Conservation (phyloP, 805 yeast species). For the Metschnikowia vanudenii region DNA sequence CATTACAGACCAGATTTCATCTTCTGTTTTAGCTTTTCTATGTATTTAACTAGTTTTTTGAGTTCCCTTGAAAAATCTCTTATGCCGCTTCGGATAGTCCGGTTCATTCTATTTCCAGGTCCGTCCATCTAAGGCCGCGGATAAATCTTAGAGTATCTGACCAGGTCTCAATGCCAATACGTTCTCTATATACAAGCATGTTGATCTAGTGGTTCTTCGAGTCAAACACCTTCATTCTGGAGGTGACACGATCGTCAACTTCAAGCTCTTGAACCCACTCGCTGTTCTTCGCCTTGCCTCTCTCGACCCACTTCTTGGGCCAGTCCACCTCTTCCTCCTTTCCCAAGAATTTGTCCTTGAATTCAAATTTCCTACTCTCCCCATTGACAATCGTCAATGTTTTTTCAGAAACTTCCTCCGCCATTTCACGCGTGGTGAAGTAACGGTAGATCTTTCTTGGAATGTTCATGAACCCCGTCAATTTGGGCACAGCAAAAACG, state of each 20-base stretch:
- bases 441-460: constrained; percentile 77
- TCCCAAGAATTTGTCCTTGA: constrained; percentile 36
- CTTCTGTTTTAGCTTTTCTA: no score
- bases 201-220: neutral
- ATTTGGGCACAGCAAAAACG: constrained; percentile 72
- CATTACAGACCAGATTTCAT: no score
- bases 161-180: neutral
- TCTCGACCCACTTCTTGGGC: constrained; percentile 64
- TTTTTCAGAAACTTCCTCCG: constrained; percentile 58
- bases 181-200: neutral
- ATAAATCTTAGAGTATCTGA: no score
- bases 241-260: constrained; percentile 65
- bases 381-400: constrained; percentile 54
- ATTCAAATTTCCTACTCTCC: constrained; percentile 53
- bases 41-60: no score
- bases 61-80: no score
- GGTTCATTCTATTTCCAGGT: no score
- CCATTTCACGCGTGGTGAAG: constrained; percentile 69
- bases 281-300: constrained; percentile 68
- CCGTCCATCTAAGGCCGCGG: no score
- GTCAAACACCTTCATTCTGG: constrained; percentile 50
- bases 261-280: constrained; percentile 84
- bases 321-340: constrained; percentile 24
- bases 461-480: constrained; percentile 73
- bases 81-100: no score